Base-by-base conservation (phyloP, 176 grass and related monocot species). In the Musa beccarii region DNA sequence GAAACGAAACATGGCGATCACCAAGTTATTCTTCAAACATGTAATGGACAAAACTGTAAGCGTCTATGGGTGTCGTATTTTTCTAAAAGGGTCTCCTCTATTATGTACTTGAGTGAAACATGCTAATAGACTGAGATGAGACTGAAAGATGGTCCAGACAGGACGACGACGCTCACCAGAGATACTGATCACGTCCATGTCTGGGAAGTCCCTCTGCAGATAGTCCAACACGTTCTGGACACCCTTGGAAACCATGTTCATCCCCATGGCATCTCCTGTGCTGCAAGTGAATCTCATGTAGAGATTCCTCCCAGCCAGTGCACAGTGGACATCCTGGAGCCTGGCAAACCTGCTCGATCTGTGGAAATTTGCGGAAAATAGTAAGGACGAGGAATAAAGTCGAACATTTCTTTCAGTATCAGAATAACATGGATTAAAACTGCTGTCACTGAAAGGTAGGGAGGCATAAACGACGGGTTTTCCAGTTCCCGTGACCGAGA, bases 201-300 rank as follows among this genome's bases (percentile, higher is more conserved):
- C 73, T 5, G 73, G 54, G 25, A 75, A 75, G 28, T 75, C 73
- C 19, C 16, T 61, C 5, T 57, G 54, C 53, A 75, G 54, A 20
- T 61, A 59, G 73, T 75, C 73, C 21, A 75, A n/a, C 7, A 75
- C 73, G 29, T 75, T 75, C 26, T 75, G 73, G 10, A 75, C 73
- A n/a, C 73, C 73, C 54, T 75, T 75, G 24, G 73, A 75, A 17
- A 75, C 54, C 73, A 75, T 75, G 55, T 75, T 75, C 73, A 75
- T 75, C 54, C 73, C 73, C 73, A 75, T 75, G 11, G 73, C 73
- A 75, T 75, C 73, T 75, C 73, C 73, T 59, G 73, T 75, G 54
- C 25, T 61, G 54, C 73, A 50, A 11, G 54, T 75, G 28, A 75
- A 75, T 75, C 73, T 75, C 54, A 75, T 59, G n/a, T 75, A 75